Conservation (phyloP, 345 rosid species). For the Rhizophora apiculata region DNA sequence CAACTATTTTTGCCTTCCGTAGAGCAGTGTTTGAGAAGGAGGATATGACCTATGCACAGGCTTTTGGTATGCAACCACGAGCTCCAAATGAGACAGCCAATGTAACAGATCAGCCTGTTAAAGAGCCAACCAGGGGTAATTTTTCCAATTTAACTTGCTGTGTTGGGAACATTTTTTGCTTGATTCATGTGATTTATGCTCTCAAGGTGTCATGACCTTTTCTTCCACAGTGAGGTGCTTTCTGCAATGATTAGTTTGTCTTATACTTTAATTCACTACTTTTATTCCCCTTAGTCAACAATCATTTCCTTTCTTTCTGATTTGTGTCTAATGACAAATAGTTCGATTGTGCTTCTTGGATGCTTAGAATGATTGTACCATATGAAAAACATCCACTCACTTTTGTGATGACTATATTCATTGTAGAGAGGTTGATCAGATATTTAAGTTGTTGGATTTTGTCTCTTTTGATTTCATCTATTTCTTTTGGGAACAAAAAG, state of each 20-base stretch:
- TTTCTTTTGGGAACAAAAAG: neutral
- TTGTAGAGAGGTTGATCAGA: too few species aligned
- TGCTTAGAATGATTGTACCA: neutral
- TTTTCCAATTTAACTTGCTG: slow-evolving; percentile 6
- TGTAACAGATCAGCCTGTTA: slow-evolving; percentile 37
- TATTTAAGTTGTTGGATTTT: too few species aligned
- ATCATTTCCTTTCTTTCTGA: neutral
- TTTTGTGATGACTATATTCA: too few species aligned
- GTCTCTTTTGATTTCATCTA: neutral
- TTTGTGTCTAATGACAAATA: neutral
- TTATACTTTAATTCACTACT: neutral
- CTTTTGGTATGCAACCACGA: slow-evolving; percentile 76
- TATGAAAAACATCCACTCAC: too few species aligned
- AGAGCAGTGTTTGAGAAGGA: slow-evolving; percentile 92
- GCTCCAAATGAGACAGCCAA: slow-evolving; percentile 29
- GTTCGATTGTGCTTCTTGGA: slow-evolving; percentile 4
- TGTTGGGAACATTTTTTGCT: neutral
- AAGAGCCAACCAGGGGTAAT: slow-evolving; percentile 63
- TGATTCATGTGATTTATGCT: neutral
- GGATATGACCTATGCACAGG: slow-evolving; percentile 96
- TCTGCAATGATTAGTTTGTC: neutral
- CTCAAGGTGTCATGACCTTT: neutral
- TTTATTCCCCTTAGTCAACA: neutral
- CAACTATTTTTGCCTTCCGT: slow-evolving; percentile 61
- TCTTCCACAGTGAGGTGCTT: too few species aligned